These are phyloP conservation scores for Lanmaoa rubissima DNA, from an alignment of 768 basidiomycete species.

Conservation along the genomic window DNA sequence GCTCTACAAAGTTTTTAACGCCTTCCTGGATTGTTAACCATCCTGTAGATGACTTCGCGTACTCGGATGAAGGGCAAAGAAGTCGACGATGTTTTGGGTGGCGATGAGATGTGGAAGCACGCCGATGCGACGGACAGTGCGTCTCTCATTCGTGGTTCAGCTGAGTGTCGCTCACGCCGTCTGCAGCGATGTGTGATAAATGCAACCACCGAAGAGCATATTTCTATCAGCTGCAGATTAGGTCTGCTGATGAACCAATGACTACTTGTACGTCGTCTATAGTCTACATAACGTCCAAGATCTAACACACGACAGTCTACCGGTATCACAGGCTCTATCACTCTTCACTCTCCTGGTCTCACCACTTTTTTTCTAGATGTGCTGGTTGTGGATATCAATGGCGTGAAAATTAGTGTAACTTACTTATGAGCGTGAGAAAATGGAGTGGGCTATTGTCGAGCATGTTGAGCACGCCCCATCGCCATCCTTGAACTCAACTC, in stretches of 20 bases:
- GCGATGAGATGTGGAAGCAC: slow-evolving; percentile 91
- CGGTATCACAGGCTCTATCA: slow-evolving; percentile 37
- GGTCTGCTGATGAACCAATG: slow-evolving; percentile 93
- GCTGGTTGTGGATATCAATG: slow-evolving; percentile 63
- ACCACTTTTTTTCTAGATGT: slow-evolving; percentile 41
- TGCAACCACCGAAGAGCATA: slow-evolving; percentile 87
- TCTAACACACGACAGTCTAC: slow-evolving; percentile 47
- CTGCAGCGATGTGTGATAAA: slow-evolving; percentile 58
- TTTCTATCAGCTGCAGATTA: slow-evolving; percentile 94
- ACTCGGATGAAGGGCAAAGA: slow-evolving; percentile 84
- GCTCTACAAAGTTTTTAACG: not conserved
- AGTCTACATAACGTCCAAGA: not conserved
- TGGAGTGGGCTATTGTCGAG: slow-evolving; percentile 3
- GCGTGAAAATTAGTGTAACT: slow-evolving; percentile 51
- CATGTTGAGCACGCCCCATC: slow-evolving; percentile 20
- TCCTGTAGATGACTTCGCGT: slow-evolving; percentile 82
- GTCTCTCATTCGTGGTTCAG: slow-evolving; percentile 7
- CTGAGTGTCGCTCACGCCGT: not conserved
- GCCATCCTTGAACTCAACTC: slow-evolving; percentile 15
- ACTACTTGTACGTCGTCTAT: slow-evolving; percentile 39
- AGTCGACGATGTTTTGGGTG: slow-evolving; percentile 94
- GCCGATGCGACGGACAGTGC: slow-evolving; percentile 83
- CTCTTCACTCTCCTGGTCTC: not conserved
- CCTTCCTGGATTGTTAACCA: not conserved
- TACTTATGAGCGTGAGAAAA: slow-evolving; percentile 25